Evolutionary conservation across 2,329 filamentous ascomycete species (phyloP), one percentile per base, ranked within the genome.

Genomic region (Talaromyces funiculosus): DNA sequence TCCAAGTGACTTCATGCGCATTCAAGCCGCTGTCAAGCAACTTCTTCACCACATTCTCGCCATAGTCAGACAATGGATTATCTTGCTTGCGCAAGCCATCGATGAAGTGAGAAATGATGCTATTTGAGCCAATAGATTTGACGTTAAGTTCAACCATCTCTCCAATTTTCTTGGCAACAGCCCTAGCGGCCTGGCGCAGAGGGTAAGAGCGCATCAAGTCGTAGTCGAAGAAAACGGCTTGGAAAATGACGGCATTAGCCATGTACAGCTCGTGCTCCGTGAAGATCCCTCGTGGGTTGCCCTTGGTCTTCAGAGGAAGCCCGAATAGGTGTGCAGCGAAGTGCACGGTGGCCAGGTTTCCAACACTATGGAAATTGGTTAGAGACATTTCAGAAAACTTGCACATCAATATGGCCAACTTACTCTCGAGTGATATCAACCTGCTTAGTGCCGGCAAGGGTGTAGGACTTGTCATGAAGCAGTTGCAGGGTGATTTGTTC

Each of bases 191-290:
- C 66, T 85, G 81, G 31, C 81, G 81, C 60, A 90, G 76, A 4
- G 84, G 82, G 73, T 86, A 92, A 6, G 81, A 86, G 73, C 86
- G 88, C 65, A 81, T 82, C 0, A 84, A 81, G 67, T 93, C 87
- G 7, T 85, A 72, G 70, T 89, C 83, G 68, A 85, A 81, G 78
- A 89, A 88, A 63, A 90, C 80, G 69, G 82, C 80, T 16, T 82
- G 81, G 69, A 86, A 90, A 53, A 91, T 82, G 9, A 86, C 80
- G 0, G 87, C 80, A 20, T 92, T 80, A 0, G 86, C 81, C 71
- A 78, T 79, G 69, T 83, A 85, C 56, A 85, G 69, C 68, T 85
- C 82, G 38, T 83, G 77, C 66, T 85, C 82, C 3, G 80, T 80
- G 71, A 84, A 84, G 40, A 84, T 70, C 2, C 82, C 82, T 14